Percentiles rank a stretch among this genome's conserved stretches.
Conservation (phyloP, 345 rosid genomes). For the Arabidopsis thaliana region DNA sequence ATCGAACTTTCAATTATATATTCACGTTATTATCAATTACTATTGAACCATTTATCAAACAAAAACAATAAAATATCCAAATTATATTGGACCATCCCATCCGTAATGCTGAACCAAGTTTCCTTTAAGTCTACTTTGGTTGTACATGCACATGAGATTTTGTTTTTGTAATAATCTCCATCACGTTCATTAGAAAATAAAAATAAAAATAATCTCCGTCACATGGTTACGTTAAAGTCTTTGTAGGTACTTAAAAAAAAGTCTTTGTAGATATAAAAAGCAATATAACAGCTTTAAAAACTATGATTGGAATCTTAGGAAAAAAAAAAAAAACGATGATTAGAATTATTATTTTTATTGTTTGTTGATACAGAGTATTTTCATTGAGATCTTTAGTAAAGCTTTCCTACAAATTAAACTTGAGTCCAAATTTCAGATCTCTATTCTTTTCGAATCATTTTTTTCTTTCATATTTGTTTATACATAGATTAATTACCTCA, state of each 20-base stretch:
- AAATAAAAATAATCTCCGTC: not conserved
- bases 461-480: not conserved
- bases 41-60: not conserved
- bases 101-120: slow-evolving; percentile 1
- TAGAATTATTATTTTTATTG: no score
- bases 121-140: slow-evolving; percentile 1
- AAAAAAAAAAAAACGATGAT: no score
- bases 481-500: slow-evolving; percentile 8
- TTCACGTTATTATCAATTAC: not conserved
- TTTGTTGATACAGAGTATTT: no score
- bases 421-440: not conserved
- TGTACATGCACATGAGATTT: not conserved
- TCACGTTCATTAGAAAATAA: not conserved
- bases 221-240: not conserved
- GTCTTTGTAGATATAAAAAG: not conserved
- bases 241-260: not conserved
- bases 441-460: not conserved
- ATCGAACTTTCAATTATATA: not conserved
- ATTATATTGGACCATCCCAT: not conserved
- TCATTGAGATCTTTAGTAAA: no score
- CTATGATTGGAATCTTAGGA: not conserved
- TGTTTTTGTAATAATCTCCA: not conserved
- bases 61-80: not conserved
- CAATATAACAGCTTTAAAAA: not conserved
- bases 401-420: not conserved